A percentile compares a stretch with the other conserved stretches of the same genome.
phyloP scores from a whole-genome alignment of 2,329 filamentous ascomycete species.

The Colletotrichum costaricense region DNA sequence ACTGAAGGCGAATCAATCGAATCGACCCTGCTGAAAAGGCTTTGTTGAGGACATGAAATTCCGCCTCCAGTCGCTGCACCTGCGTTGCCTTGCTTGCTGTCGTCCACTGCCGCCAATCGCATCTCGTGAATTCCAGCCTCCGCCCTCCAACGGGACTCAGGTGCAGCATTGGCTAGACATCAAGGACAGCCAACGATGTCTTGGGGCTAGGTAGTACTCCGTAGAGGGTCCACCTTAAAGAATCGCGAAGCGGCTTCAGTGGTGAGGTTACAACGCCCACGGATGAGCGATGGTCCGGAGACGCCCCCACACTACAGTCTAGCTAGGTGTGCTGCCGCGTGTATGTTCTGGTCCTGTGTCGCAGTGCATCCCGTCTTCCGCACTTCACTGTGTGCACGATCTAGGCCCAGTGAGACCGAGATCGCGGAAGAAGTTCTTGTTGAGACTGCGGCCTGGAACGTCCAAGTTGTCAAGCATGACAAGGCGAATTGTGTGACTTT shows the following conservation, averaged over 20 bases:
- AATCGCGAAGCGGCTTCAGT: background rate
- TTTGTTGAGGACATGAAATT: background rate
- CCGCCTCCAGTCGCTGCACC: background rate
- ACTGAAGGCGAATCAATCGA: background rate
- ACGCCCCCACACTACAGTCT: background rate
- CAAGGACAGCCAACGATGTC: background rate
- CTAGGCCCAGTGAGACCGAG: background rate
- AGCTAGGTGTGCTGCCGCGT: background rate
- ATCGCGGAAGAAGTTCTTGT: background rate
- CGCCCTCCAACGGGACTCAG: background rate
- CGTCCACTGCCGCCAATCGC: background rate
- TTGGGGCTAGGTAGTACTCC: background rate
- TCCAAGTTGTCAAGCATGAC: background rate
- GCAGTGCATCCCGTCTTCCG: background rate
- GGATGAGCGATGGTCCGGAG: conserved; percentile 27
- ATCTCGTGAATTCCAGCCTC: background rate
- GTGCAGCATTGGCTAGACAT: background rate
- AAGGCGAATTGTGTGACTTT: background rate
- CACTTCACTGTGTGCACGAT: background rate
- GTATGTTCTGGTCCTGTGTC: background rate
- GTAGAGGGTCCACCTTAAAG: background rate
- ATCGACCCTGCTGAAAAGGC: background rate
- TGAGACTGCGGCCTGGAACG: background rate
- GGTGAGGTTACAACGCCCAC: conserved; percentile 29
- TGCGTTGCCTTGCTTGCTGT: background rate